Conservation (phyloP, 106 monocot species). For the Dendrobium huoshanense region DNA sequence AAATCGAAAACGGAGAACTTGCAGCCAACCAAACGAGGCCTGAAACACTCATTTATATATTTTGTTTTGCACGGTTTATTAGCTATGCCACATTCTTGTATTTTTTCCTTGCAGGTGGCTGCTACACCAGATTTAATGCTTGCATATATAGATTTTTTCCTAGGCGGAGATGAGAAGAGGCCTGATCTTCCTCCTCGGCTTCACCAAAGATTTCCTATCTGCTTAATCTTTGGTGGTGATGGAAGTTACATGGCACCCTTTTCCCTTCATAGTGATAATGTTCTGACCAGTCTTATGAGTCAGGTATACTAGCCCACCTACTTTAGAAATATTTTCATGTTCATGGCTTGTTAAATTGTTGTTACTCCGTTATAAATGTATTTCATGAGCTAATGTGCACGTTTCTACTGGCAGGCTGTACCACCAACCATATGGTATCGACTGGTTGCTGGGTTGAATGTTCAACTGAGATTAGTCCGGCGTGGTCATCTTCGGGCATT, state of each 20-base stretch:
- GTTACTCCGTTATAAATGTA: neutral
- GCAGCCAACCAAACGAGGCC: no score
- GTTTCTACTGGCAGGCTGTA: conserved; percentile 42
- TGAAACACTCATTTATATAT: neutral
- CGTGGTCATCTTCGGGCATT: conserved; percentile 53
- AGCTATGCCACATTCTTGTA: neutral
- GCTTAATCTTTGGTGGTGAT: conserved; percentile 86
- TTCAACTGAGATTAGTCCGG: conserved; percentile 77
- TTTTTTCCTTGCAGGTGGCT: conserved; percentile 56
- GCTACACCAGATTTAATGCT: conserved; percentile 94
- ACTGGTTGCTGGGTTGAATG: conserved; percentile 94
- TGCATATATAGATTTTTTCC: conserved; percentile 93
- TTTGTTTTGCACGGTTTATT: neutral
- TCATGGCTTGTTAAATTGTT: neutral
- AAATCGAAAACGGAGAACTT: no score
- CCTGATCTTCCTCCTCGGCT: conserved; percentile 91
- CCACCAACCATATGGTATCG: conserved; percentile 97
- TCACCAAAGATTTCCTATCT: conserved; percentile 88
- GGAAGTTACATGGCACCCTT: conserved; percentile 98
- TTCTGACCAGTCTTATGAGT: conserved; percentile 94
- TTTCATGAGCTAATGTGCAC: neutral
- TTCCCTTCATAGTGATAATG: conserved; percentile 90
- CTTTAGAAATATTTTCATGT: neutral
- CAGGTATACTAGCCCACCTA: conserved; percentile 41
- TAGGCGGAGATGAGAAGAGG: conserved; percentile 98